Base-by-base conservation (phyloP, 257 asterid species). In the Primulina tabacum region DNA sequence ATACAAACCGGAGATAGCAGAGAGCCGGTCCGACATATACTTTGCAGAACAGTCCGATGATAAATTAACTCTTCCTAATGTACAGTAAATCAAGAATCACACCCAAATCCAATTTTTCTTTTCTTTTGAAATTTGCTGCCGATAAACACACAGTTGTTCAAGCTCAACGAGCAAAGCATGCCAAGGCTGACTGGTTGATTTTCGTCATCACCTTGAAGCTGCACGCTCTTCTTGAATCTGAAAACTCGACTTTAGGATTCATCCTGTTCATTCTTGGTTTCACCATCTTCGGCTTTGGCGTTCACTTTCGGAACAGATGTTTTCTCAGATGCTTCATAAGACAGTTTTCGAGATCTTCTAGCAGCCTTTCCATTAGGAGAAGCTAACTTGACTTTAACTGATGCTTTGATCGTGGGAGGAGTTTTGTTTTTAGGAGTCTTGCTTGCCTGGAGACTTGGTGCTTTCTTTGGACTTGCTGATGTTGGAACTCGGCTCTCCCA, bases 401-500 rank as follows among this genome's bases (percentile, higher is more conserved):
- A 65, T 64, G 76, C 72, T 78, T 81, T 87, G 73, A 71, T 64
- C n/a, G 76, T 66, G 6, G 88, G 92, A 53, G 86, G 76, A 63
- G 72, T 70, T 16, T 7, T 68, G 38, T 16, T 81, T 76, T 78
- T 87, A n/a, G 32, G 77, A 2, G 40, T 71, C 81, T 80, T 85
- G 71, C 75, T 77, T 9, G 82, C 72, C 69, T 64, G 82, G 37
- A 18, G 79, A 30, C 57, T 68, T 6, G 66, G 75, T 40, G 82
- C 50, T 76, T 82, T 89, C 69, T 77, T 84, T 69, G 92, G 92
- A 79, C 91, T 86, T 32, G 78, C 77, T 1, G 68, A 62, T 58
- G 69, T 62, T 60, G 85, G 72, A 26, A 80, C 79, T 55, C 96
- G 92, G 76, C 87, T 82, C 83, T 94, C 99, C 99, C 99, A 94